These are phyloP conservation scores for Hamamelis virginiana DNA, from an alignment of 164 flowering plant genomes.

Conservation along the genomic window DNA sequence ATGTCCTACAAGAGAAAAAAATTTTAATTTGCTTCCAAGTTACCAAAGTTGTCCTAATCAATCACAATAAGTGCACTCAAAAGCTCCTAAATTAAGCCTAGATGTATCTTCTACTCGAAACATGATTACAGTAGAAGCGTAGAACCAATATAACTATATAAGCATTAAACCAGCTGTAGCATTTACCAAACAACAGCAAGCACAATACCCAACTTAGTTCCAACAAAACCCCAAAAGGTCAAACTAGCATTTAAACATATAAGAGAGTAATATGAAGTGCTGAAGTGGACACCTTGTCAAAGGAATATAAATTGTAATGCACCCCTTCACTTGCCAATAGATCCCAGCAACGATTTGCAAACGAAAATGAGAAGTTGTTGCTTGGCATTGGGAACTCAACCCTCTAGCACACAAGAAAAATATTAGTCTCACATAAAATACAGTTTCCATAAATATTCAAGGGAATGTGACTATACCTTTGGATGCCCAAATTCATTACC, in stretches of 20 bases:
- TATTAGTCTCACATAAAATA: slow-evolving; percentile 16
- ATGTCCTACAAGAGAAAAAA: slow-evolving; percentile 53
- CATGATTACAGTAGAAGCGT: neutral
- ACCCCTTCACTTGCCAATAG: slow-evolving; percentile 50
- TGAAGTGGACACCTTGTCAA: slow-evolving; percentile 69
- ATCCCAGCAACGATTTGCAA: slow-evolving; percentile 86
- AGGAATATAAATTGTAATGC: slow-evolving; percentile 52
- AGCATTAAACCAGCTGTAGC: neutral
- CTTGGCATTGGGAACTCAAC: slow-evolving; percentile 90
- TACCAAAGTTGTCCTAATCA: neutral
- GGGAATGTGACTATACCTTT: slow-evolving; percentile 41
- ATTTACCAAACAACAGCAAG: neutral
- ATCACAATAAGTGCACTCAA: neutral
- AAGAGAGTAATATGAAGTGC: neutral
- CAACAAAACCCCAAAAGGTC: neutral
- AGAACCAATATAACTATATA: neutral
- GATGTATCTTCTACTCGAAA: neutral
- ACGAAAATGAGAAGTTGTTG: slow-evolving; percentile 76
- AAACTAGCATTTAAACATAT: neutral
- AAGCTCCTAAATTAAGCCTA: neutral
- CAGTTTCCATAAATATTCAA: neutral
- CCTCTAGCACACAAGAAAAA: slow-evolving; percentile 44
- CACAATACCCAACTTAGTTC: neutral
- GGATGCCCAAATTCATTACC: slow-evolving; percentile 99
- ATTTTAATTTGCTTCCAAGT: neutral